Evolutionary conservation across 306 rosid genomes (phyloP).

Genomic region (Malus sieversii): DNA sequence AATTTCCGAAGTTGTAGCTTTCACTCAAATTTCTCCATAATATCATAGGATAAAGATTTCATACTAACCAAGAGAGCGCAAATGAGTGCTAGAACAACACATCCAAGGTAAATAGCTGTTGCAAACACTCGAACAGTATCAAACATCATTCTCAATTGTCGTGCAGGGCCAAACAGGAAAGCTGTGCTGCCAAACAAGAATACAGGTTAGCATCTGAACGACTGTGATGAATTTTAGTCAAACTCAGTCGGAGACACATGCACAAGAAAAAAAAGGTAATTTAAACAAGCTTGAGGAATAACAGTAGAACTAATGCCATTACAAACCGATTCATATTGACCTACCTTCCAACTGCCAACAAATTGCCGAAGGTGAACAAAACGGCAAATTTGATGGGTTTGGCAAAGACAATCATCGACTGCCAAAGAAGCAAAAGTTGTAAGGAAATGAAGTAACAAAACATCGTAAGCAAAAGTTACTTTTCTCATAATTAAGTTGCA

Average conservation of each 20-base stretch:
- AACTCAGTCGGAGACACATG: constrained; percentile 5
- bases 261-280: background rate
- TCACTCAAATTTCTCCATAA: background rate
- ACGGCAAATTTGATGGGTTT: constrained; percentile 81
- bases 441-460: constrained; percentile 10
- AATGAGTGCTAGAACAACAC: constrained; percentile 75
- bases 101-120: constrained; percentile 76
- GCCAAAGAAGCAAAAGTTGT: constrained; percentile 35
- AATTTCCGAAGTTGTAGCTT: background rate
- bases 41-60: background rate
- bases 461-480: background rate
- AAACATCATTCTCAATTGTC: constrained; percentile 79
- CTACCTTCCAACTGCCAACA: constrained; percentile 95
- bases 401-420: constrained; percentile 75
- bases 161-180: constrained; percentile 75
- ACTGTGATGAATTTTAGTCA: background rate
- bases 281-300: background rate
- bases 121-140: constrained; percentile 73
- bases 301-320: background rate
- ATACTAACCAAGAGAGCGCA: constrained; percentile 81
- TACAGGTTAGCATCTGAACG: constrained; percentile 17
- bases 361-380: constrained; percentile 81
- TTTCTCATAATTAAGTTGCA: background rate
- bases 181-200: constrained; percentile 78
- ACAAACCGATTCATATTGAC: background rate